Evolutionary conservation across 2,329 filamentous ascomycete genomes (phyloP).

Genomic region (Daldinia sp.): DNA sequence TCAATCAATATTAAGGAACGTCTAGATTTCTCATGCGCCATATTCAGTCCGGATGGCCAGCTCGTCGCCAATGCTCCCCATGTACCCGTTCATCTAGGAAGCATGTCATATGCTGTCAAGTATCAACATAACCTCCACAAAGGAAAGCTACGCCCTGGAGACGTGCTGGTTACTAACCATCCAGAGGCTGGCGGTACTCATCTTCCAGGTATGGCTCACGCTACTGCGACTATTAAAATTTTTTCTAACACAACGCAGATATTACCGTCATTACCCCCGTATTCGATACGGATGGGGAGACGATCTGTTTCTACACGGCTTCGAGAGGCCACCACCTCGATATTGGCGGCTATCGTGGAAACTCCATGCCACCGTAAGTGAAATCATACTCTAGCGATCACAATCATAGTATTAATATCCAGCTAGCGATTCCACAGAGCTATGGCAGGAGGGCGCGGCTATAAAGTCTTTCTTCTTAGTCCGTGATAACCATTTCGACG

Average conservation of each 20-base stretch:
- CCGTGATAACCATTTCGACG: conserved; percentile 53
- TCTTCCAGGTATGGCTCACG: conserved; percentile 30
- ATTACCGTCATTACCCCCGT: conserved; percentile 43
- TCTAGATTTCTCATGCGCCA: conserved; percentile 83
- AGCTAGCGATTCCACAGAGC: conserved; percentile 45
- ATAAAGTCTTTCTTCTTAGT: conserved; percentile 56
- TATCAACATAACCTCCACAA: conserved; percentile 77
- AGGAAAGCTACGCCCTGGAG: conserved; percentile 65
- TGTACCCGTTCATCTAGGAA: conserved; percentile 80
- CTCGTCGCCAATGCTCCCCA: conserved; percentile 81
- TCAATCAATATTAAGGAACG: conserved; percentile 85
- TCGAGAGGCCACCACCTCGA: conserved; percentile 45
- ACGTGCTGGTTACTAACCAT: conserved; percentile 45
- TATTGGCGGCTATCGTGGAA: conserved; percentile 59
- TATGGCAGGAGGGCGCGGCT: conserved; percentile 60
- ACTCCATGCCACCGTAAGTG: conserved; percentile 43
- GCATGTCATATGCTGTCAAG: conserved; percentile 80
- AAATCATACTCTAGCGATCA: background rate
- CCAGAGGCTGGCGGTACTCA: conserved; percentile 46
- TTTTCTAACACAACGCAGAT: conserved; percentile 24
- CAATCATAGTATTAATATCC: conserved; percentile 5
- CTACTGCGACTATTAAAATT: background rate
- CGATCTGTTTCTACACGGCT: conserved; percentile 44
- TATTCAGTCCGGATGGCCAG: conserved; percentile 79
- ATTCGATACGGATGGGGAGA: conserved; percentile 30